These are phyloP conservation scores for Xylaria palmicola DNA, from an alignment of 495 filamentous ascomycete genomes.

Conservation along the genomic window DNA sequence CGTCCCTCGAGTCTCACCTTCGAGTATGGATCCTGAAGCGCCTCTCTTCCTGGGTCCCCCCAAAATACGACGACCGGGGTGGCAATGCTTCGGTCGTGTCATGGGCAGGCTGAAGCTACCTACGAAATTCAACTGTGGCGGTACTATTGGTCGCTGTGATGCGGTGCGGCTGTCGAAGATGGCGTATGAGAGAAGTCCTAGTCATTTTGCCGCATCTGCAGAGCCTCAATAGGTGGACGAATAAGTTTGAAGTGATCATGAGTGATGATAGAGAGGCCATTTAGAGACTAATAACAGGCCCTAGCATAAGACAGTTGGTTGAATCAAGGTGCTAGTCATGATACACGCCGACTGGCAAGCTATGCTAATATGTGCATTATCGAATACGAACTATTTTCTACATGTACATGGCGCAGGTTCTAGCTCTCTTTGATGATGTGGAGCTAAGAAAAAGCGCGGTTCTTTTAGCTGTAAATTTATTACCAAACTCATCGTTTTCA, in stretches of 20 bases:
- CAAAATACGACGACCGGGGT: conserved; percentile 23
- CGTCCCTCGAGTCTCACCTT: conserved; percentile 17
- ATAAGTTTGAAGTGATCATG: conserved; percentile 29
- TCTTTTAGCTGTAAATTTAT: no score
- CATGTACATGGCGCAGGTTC: not conserved
- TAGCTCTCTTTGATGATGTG: not conserved
- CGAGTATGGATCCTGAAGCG: conserved; percentile 3
- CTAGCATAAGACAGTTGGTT: conserved; percentile 17
- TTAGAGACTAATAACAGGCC: conserved; percentile 11
- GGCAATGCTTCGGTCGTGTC: conserved; percentile 66
- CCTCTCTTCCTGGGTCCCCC: conserved; percentile 43
- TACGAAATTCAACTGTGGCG: conserved; percentile 32
- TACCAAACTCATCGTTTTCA: not conserved
- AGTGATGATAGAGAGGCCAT: conserved; percentile 19
- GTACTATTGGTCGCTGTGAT: conserved; percentile 24
- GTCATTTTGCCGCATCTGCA: conserved; percentile 29
- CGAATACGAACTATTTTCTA: not conserved
- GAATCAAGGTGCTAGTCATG: conserved; percentile 16
- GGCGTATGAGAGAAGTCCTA: conserved; percentile 24
- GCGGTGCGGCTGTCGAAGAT: conserved; percentile 27
- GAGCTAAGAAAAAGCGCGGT: no score
- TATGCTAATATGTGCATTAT: not conserved
- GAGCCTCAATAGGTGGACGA: conserved; percentile 2
- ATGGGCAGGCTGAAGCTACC: conserved; percentile 26
- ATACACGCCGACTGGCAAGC: not conserved